Percentiles rank a stretch among this genome's conserved stretches.
Evolutionary conservation across 257 asterid genomes (phyloP).

Genomic region (Lavandula angustifolia): DNA sequence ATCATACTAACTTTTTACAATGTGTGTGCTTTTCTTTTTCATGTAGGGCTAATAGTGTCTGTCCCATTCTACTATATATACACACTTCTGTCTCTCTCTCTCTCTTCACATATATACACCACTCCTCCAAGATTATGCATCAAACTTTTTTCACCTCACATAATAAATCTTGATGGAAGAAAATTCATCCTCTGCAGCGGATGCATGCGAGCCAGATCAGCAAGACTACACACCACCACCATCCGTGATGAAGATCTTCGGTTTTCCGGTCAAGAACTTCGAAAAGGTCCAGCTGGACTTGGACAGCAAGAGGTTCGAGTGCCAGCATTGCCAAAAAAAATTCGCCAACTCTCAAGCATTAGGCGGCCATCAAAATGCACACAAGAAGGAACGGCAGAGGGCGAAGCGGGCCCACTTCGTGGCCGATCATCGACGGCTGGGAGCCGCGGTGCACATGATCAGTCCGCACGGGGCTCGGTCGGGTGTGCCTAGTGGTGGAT

Average conservation of each 20-base stretch:
- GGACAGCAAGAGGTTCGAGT: conserved; percentile 52
- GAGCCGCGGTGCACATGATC: conserved; percentile 41
- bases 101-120: conserved; percentile 29
- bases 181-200: conserved; percentile 37
- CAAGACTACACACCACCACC: conserved; percentile 34
- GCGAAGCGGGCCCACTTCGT: conserved; percentile 51
- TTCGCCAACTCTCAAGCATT: conserved; percentile 76
- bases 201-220: conserved; percentile 28
- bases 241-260: conserved; percentile 55
- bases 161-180: conserved; percentile 46
- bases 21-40: conserved; percentile 31
- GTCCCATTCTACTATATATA: conserved; percentile 35
- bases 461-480: conserved; percentile 46
- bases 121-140: conserved; percentile 19
- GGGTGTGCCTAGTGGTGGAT: conserved; percentile 21
- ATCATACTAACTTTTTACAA: conserved; percentile 29
- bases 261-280: conserved; percentile 42
- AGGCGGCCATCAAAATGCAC: conserved; percentile 86
- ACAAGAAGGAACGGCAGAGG: conserved; percentile 80
- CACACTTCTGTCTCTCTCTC: not conserved
- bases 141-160: not conserved
- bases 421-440: conserved; percentile 39
- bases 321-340: conserved; percentile 61
- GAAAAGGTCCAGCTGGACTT: conserved; percentile 17
- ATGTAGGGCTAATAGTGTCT: conserved; percentile 41